Evolutionary conservation across 202 grass and related monocot species (phyloP), one percentile per base, ranked within the genome.

Genomic region (Schoenoplectus tabernaemontani): DNA sequence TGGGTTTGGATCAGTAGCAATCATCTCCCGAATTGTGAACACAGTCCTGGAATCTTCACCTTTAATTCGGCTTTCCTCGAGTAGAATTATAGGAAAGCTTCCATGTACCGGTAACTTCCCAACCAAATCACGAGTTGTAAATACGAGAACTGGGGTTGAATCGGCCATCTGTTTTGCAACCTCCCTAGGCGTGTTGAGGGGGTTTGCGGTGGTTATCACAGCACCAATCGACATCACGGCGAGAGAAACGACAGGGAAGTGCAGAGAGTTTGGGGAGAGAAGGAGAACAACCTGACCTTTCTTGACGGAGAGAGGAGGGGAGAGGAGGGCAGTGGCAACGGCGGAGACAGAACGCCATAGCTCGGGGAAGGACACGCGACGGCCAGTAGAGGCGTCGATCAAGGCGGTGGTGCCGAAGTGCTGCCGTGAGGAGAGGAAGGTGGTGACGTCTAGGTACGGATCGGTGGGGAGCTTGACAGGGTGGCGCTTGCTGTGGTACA

Each of bases 191-290:
- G 91, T 97, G 73, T 97, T 97, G 64, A 97, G 86, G 3, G 95
- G 91, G 78, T 94, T 97, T 47, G 91, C 78, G 46, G 95, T 97
- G 84, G 95, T 97, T 79, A 97, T 64, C 13, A 97, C 89, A 67
- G 68, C 91, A 26, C 95, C 95, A 23, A 97, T 80, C 24, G 91
- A 94, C 95, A 97, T 97, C 68, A 86, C 86, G 0, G 89, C 91
- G 36, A 97, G 95, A 23, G 95, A 87, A 77, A 93, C 87, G 12
- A 97, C 83, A 59, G 95, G 95, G 84, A 97, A 97, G 81, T 89
- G 87, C 62, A 92, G 50, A 51, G 95, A 97, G 56, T 97, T 97
- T 6, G 95, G 89, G 68, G 91, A 97, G 80, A 94, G 82, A 71
- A 97, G 87, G 81, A 97, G 95, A 82, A 84, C 87, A 2, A 90